phyloP scores from a whole-genome alignment of 352 stramenopile genomes.

The Peronosclerospora sorghi region DNA sequence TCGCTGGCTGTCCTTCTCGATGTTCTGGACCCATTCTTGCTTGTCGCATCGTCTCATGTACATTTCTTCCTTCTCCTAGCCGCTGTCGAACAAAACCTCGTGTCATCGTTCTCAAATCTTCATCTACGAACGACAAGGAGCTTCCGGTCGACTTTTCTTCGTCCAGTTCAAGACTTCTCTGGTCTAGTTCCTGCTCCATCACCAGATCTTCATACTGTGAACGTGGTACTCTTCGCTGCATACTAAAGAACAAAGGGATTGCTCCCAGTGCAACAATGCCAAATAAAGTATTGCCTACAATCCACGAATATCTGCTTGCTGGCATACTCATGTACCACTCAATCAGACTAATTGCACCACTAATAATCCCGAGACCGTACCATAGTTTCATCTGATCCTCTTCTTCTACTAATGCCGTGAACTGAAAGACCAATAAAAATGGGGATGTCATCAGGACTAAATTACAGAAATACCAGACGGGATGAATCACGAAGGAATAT shows the following conservation, averaged over 20 bases:
- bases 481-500: conserved; percentile 62
- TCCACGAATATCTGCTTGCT: conserved; percentile 46
- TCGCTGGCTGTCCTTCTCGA: conserved; percentile 11
- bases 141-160: no score
- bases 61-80: background rate
- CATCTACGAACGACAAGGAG: no score
- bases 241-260: conserved; percentile 60
- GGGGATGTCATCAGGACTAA: conserved; percentile 58
- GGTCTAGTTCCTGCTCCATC: conserved; percentile 21
- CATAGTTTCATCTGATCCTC: conserved; percentile 30
- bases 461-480: conserved; percentile 74
- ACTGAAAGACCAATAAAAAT: conserved; percentile 68
- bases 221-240: conserved; percentile 35
- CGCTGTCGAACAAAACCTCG: conserved; percentile 4
- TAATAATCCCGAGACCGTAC: conserved; percentile 36
- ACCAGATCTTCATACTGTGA: conserved; percentile 40
- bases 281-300: conserved; percentile 74
- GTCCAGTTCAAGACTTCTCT: background rate
- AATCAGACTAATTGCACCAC: conserved; percentile 35
- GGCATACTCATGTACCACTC: conserved; percentile 65
- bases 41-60: background rate
- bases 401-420: conserved; percentile 25
- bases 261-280: conserved; percentile 49
- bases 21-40: conserved; percentile 3
- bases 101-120: background rate